Percentiles rank a stretch among this genome's conserved stretches.
Conservation (phyloP, 768 basidiomycete genomes). For the Jaapia argillacea region DNA sequence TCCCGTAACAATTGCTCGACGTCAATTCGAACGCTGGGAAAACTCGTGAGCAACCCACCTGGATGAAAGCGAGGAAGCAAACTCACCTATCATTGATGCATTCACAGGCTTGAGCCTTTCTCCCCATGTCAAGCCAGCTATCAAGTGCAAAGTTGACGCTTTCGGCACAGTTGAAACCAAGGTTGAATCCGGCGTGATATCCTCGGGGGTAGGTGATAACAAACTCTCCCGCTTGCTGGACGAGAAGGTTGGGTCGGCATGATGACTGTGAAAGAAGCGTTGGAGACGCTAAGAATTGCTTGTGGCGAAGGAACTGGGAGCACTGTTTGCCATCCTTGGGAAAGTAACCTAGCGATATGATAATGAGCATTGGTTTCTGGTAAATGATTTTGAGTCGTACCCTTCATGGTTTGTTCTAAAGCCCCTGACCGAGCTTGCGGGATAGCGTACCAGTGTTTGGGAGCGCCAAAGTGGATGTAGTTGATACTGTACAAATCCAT, state of each 20-base stretch:
- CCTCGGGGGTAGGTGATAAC: conserved; percentile 93
- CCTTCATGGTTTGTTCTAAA: conserved; percentile 85
- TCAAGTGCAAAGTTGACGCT: conserved; percentile 95
- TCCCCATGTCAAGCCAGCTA: conserved; percentile 85
- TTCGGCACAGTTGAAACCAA: conserved; percentile 95
- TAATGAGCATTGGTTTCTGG: no score
- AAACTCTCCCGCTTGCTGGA: conserved; percentile 92
- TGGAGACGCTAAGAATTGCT: conserved; percentile 90
- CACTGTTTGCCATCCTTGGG: conserved; percentile 79
- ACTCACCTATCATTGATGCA: conserved; percentile 66
- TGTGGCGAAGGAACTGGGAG: conserved; percentile 92
- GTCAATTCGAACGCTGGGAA: conserved; percentile 78
- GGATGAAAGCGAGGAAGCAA: neutral
- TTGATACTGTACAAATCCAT: conserved; percentile 99
- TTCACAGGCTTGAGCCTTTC: conserved; percentile 66
- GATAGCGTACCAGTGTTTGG: conserved; percentile 95
- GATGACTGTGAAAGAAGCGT: conserved; percentile 69
- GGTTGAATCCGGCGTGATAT: conserved; percentile 95
- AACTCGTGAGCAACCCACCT: conserved; percentile 6
- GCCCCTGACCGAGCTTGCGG: conserved; percentile 77
- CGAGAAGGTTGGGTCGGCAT: conserved; percentile 75
- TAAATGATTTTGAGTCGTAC: conserved; percentile 29
- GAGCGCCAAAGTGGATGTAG: conserved; percentile 96
- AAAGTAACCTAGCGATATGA: conserved; percentile 89
- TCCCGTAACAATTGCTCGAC: conserved; percentile 78